Conservation (phyloP, 495 filamentous ascomycete genomes). For the Penicillium verhagenii region DNA sequence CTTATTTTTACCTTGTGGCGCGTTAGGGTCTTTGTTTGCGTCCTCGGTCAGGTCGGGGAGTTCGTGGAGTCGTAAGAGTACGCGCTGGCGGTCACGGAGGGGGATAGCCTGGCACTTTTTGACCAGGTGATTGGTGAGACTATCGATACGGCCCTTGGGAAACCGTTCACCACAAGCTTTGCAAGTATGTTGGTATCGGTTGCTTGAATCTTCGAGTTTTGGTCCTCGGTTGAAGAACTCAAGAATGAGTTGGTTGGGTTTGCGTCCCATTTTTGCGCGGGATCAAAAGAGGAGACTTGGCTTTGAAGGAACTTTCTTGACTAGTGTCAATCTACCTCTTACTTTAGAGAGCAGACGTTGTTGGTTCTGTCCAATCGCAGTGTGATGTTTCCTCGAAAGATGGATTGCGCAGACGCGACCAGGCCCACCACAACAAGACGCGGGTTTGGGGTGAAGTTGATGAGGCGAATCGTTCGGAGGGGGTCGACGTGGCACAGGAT, state of each 20-base stretch:
- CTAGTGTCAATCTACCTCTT: not conserved
- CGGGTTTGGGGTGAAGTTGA: not conserved
- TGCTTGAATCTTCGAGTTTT: constrained; percentile 80
- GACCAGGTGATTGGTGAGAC: constrained; percentile 69
- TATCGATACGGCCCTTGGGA: constrained; percentile 81
- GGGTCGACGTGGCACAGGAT: not conserved
- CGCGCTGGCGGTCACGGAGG: constrained; percentile 63
- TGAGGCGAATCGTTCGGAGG: not conserved
- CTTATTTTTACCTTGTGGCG: constrained; percentile 23
- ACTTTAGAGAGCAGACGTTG: not conserved
- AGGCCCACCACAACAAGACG: constrained; percentile 1
- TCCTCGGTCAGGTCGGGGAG: constrained; percentile 42
- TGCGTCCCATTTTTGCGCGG: constrained; percentile 64
- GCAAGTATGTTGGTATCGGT: constrained; percentile 85
- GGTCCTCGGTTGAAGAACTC: constrained; percentile 80
- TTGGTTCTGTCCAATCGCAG: not conserved
- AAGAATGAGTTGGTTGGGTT: constrained; percentile 77
- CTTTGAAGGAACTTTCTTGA: not conserved
- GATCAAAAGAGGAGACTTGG: not conserved
- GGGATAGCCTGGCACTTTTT: constrained; percentile 78
- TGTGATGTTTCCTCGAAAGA: not conserved
- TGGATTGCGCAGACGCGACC: constrained; percentile 6
- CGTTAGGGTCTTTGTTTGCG: constrained; percentile 35
- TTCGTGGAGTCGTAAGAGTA: constrained; percentile 58
- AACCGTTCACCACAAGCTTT: constrained; percentile 82